Conservation (phyloP, 2,329 filamentous ascomycete species). For the Aureobasidium subglaciale region DNA sequence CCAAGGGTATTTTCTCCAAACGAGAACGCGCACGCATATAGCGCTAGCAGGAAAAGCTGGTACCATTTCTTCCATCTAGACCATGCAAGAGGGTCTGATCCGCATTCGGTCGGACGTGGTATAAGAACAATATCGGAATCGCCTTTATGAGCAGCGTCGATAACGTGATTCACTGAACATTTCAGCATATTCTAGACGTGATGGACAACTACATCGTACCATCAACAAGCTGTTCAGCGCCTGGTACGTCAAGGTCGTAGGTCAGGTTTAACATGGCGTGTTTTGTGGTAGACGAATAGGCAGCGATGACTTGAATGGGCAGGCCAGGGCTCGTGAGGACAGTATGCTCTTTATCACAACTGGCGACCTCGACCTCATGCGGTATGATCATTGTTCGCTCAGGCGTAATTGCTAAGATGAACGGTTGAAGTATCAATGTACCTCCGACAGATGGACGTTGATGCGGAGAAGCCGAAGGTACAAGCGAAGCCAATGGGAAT, state of each 20-base stretch:
- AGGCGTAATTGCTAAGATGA: too few species aligned
- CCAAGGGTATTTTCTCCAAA: slow-evolving; percentile 37
- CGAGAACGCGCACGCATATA: slow-evolving; percentile 36
- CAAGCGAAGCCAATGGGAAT: slow-evolving; percentile 10
- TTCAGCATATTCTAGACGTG: not conserved
- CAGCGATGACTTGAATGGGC: too few species aligned
- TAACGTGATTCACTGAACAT: slow-evolving; percentile 14
- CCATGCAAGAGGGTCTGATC: slow-evolving; percentile 28
- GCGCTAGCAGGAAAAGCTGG: slow-evolving; percentile 33
- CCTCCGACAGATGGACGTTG: slow-evolving; percentile 9
- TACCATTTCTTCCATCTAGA: slow-evolving; percentile 33
- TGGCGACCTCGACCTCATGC: not conserved
- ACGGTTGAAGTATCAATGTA: not conserved
- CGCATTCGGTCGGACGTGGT: slow-evolving; percentile 28
- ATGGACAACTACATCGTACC: slow-evolving; percentile 7
- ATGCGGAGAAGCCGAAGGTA: slow-evolving; percentile 11
- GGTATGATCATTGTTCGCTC: too few species aligned
- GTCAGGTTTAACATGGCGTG: not conserved
- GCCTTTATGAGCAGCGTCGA: slow-evolving; percentile 21
- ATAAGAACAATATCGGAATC: slow-evolving; percentile 28
- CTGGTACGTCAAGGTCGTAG: slow-evolving; percentile 25
- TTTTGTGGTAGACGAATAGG: not conserved
- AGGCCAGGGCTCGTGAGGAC: too few species aligned
- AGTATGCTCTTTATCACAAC: not conserved
- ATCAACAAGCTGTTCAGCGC: slow-evolving; percentile 31